These are phyloP conservation scores for Centaurea solstitialis DNA, from an alignment of 129 eudicot species.

Conservation along the genomic window DNA sequence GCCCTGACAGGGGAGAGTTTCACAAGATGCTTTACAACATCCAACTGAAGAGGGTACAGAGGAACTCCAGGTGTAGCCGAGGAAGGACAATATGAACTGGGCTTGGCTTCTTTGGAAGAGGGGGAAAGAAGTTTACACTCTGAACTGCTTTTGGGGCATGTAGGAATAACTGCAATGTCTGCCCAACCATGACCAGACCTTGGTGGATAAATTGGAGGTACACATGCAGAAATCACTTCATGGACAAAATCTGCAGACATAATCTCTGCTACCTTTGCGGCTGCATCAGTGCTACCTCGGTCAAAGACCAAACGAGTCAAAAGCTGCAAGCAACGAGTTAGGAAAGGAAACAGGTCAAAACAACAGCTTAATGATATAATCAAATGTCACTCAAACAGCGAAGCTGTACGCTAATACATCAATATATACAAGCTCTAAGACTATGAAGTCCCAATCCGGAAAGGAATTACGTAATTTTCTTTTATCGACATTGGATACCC, in stretches of 20 bases:
- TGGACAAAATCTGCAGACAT: constrained; percentile 98
- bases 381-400: neutral
- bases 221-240: constrained; percentile 98
- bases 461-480: neutral
- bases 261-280: constrained; percentile 93
- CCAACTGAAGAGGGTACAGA: constrained; percentile 90
- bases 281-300: constrained; percentile 97
- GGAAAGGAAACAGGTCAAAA: constrained; percentile 2
- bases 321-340: constrained; percentile 58
- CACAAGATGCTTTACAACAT: constrained; percentile 87
- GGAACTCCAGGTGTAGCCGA: constrained; percentile 83
- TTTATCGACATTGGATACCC: neutral
- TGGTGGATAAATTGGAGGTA: constrained; percentile 96
- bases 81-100: constrained; percentile 63
- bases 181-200: constrained; percentile 98
- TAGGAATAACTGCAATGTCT: constrained; percentile 84
- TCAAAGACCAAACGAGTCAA: constrained; percentile 96
- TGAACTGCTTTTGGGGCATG: constrained; percentile 49
- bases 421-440: neutral
- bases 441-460: neutral
- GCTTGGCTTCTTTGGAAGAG: constrained; percentile 72
- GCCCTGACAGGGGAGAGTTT: constrained; percentile 95
- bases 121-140: constrained; percentile 70
- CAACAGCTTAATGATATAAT: neutral
- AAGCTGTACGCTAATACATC: neutral